phyloP scores from a whole-genome alignment of 2,329 filamentous ascomycete species.

The Arthrobotrys pseudoclavata region DNA sequence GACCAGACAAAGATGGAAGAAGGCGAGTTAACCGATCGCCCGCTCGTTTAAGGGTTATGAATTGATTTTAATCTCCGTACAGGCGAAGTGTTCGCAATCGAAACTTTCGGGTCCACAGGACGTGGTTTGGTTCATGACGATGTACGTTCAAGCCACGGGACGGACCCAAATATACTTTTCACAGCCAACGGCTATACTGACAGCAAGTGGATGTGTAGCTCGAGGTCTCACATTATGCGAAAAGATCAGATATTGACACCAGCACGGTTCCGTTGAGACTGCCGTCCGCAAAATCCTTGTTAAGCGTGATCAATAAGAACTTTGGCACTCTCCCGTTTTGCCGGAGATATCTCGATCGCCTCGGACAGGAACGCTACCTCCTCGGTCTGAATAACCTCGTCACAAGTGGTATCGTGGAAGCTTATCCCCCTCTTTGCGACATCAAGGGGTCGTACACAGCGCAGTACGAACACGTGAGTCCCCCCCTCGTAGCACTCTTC shows the following conservation, averaged over 20 bases:
- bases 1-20: constrained; percentile 98
- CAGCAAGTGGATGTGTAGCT: constrained; percentile 67
- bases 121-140: constrained; percentile 89
- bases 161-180: background rate
- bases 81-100: constrained; percentile 87
- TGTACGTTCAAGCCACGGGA: constrained; percentile 69
- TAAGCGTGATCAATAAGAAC: constrained; percentile 94
- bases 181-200: background rate
- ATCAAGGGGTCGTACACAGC: constrained; percentile 95
- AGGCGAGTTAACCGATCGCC: constrained; percentile 67
- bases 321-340: constrained; percentile 94
- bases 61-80: background rate
- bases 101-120: constrained; percentile 94
- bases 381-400: constrained; percentile 91
- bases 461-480: constrained; percentile 90
- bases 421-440: constrained; percentile 89
- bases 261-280: constrained; percentile 82
- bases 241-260: constrained; percentile 73
- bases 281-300: constrained; percentile 84
- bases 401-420: constrained; percentile 84
- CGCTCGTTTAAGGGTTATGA: background rate
- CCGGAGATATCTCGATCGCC: constrained; percentile 86
- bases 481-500: background rate
- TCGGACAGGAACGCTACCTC: constrained; percentile 96
- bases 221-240: constrained; percentile 90